phyloP scores from a whole-genome alignment of 148 eudicot genomes.

The Rhododendron kiyosumense region DNA sequence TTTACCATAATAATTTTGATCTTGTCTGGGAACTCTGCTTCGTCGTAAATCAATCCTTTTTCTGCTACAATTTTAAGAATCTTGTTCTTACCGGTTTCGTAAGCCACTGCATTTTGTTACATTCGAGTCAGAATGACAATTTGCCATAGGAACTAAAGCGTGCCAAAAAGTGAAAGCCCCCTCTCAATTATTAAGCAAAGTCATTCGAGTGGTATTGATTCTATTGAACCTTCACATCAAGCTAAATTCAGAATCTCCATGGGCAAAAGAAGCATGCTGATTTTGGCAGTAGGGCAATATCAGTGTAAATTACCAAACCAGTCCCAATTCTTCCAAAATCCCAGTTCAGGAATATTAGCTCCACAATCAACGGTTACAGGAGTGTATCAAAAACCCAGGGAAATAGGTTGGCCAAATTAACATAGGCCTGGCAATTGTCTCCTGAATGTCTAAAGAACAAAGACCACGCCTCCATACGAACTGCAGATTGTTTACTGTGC shows the following conservation, averaged over 20 bases:
- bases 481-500: not conserved
- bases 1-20: not conserved
- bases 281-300: not conserved
- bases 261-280: not conserved
- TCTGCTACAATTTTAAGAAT: not conserved
- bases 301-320: not conserved
- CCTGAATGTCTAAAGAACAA: not conserved
- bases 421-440: not conserved
- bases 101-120: not conserved
- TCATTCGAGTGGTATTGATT: not conserved
- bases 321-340: not conserved
- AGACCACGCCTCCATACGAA: not conserved
- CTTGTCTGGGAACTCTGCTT: not conserved
- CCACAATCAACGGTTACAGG: not conserved
- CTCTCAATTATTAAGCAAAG: not conserved
- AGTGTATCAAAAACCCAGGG: not conserved
- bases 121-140: not conserved
- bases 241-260: not conserved
- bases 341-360: not conserved
- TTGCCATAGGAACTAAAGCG: not conserved
- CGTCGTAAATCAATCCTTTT: not conserved
- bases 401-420: not conserved
- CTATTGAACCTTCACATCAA: not conserved
- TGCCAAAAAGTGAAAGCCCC: not conserved
- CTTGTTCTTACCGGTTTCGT: not conserved